Percentiles rank a stretch among this genome's conserved stretches.
phyloP scores from a whole-genome alignment of 257 asterid species.

The Thymus quinquecostatus region DNA sequence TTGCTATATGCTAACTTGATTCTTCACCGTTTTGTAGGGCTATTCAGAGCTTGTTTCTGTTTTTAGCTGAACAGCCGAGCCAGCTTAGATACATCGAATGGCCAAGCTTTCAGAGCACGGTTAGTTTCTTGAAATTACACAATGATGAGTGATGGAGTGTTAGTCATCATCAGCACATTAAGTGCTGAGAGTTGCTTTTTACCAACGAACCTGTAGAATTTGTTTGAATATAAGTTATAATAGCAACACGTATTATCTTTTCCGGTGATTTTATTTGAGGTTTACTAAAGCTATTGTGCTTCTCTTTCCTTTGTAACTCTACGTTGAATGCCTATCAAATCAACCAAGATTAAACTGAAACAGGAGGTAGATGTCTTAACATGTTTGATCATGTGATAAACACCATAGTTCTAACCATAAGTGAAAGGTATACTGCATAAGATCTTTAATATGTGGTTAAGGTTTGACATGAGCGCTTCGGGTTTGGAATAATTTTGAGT shows the following conservation, averaged over 20 bases:
- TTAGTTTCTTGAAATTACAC: conserved; percentile 32
- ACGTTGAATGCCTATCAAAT: not conserved
- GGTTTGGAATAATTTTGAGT: not conserved
- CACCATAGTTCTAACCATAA: not conserved
- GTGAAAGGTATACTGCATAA: not conserved
- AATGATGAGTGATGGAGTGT: not conserved
- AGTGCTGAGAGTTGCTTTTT: not conserved
- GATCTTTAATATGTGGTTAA: not conserved
- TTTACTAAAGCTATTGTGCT: not conserved
- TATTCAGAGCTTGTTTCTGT: conserved; percentile 46
- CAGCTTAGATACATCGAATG: conserved; percentile 63
- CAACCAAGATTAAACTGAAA: not conserved
- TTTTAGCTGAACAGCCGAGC: conserved; percentile 57
- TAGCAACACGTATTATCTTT: not conserved
- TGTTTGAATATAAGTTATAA: not conserved
- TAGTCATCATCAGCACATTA: too few species aligned
- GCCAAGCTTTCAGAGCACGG: conserved; percentile 66
- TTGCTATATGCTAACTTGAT: conserved; percentile 31
- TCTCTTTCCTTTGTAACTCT: not conserved
- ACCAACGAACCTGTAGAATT: not conserved
- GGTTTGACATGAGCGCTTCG: too few species aligned
- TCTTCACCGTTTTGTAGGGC: conserved; percentile 46
- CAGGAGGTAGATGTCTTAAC: not conserved
- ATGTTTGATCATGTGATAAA: not conserved
- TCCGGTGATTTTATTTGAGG: not conserved